Percentiles rank a stretch among this genome's conserved stretches.
These are phyloP conservation scores for Eucalyptus sp. DNA, from an alignment of 345 rosid species.

Conservation along the genomic window DNA sequence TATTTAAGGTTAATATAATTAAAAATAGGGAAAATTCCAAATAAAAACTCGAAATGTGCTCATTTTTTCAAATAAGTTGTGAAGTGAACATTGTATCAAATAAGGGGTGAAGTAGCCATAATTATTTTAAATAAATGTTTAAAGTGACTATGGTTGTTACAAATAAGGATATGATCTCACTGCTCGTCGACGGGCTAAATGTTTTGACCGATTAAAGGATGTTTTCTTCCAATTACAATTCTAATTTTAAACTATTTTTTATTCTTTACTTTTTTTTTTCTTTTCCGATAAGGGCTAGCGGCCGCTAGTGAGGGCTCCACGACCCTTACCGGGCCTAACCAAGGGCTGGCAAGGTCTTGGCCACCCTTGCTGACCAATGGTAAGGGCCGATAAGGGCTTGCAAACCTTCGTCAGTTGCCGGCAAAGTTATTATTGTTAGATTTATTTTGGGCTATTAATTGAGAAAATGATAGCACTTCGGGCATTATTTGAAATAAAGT, in stretches of 20 bases:
- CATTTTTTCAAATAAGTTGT: fast-evolving
- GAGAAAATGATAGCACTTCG: fast-evolving
- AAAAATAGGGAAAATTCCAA: background rate
- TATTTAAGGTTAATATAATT: background rate
- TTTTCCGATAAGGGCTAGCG: fast-evolving
- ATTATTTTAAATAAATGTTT: too few species aligned
- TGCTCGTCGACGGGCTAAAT: fast-evolving
- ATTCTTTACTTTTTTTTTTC: too few species aligned
- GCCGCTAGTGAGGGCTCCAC: too few species aligned
- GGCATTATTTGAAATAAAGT: fast-evolving
- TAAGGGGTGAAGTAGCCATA: too few species aligned
- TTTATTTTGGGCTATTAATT: fast-evolving
- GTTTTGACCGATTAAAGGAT: too few species aligned
- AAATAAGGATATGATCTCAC: too few species aligned
- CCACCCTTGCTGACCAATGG: too few species aligned
- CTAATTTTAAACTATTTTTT: too few species aligned
- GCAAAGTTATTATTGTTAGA: too few species aligned
- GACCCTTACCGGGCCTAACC: fast-evolving
- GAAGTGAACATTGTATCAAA: fast-evolving
- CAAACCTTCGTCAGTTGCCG: fast-evolving
- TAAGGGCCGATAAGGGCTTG: too few species aligned
- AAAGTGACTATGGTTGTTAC: fast-evolving
- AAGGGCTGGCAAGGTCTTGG: too few species aligned
- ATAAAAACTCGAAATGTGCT: fast-evolving
- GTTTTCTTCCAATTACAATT: too few species aligned